Evolutionary conservation across 1,139 yeast species (phyloP).

Genomic region (Ashbya aceris): DNA sequence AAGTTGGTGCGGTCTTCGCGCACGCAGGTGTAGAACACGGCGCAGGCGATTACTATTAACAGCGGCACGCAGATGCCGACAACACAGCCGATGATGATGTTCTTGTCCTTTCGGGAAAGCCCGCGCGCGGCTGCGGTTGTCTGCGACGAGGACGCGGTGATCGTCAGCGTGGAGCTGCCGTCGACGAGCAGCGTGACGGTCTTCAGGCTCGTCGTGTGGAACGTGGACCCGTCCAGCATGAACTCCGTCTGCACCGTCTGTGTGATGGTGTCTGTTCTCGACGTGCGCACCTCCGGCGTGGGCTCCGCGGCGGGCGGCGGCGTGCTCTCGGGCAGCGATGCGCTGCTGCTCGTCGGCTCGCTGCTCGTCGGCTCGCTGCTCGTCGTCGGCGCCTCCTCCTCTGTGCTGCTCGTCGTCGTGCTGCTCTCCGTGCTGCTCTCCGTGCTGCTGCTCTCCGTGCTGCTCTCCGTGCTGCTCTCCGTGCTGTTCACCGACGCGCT

Average conservation of each 20-base stretch:
- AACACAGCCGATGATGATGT: constrained; percentile 42
- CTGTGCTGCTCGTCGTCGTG: background rate
- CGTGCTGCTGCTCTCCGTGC: background rate
- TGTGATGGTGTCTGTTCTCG: background rate
- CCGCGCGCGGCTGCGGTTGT: constrained; percentile 21
- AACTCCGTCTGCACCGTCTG: background rate
- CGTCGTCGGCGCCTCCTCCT: too few relatives aligned
- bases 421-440: background rate
- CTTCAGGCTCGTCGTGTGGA: constrained; percentile 24
- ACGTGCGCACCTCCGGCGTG: background rate
- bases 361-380: background rate
- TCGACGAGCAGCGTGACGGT: constrained; percentile 29
- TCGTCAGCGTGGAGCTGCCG: constrained; percentile 26
- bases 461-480: background rate
- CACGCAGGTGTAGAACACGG: constrained; percentile 22
- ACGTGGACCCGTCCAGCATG: constrained; percentile 4
- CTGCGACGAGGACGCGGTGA: constrained; percentile 15
- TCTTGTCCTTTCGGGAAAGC: constrained; percentile 35
- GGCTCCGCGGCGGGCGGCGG: constrained; percentile 3
- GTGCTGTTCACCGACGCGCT: background rate
- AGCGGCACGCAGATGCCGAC: constrained; percentile 35
- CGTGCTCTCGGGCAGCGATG: constrained; percentile 8
- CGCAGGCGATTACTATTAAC: constrained; percentile 13
- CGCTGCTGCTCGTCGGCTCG: background rate
- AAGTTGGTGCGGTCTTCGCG: constrained; percentile 29